Evolutionary conservation across 2,329 filamentous ascomycete species (phyloP).

Genomic region (Calonectria pteridis): DNA sequence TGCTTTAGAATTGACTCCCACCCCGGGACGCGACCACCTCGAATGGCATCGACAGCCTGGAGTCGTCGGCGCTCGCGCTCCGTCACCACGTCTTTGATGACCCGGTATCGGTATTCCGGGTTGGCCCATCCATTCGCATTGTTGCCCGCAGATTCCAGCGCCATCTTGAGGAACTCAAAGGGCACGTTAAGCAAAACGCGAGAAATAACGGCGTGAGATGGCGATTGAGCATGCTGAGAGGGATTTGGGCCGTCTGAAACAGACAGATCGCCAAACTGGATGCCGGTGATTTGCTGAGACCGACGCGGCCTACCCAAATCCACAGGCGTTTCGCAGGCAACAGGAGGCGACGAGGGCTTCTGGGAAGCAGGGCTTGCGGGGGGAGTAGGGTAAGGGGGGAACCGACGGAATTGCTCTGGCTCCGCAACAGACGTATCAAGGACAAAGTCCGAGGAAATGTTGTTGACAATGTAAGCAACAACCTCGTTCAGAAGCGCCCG

Average conservation of each 20-base stretch:
- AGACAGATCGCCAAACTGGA: constrained; percentile 79
- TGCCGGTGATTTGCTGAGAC: constrained; percentile 68
- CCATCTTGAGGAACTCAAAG: constrained; percentile 72
- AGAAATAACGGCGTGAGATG: constrained; percentile 67
- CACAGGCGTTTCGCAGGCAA: constrained; percentile 54
- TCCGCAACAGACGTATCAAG: constrained; percentile 62
- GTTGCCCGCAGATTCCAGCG: constrained; percentile 73
- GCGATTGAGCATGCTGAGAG: constrained; percentile 43
- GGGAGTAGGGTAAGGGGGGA: constrained; percentile 44
- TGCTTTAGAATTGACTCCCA: constrained; percentile 51
- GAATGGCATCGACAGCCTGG: constrained; percentile 59
- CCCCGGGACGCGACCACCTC: constrained; percentile 50
- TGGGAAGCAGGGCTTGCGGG: constrained; percentile 24
- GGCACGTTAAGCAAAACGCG: constrained; percentile 78
- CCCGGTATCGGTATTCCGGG: constrained; percentile 59
- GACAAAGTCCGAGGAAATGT: constrained; percentile 71
- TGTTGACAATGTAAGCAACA: constrained; percentile 70
- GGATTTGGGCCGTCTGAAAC: constrained; percentile 49
- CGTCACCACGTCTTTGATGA: constrained; percentile 63
- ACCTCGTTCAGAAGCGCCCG: constrained; percentile 66
- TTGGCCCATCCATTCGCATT: constrained; percentile 64
- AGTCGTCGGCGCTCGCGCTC: constrained; percentile 70
- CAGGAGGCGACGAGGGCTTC: constrained; percentile 38
- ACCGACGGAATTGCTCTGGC: constrained; percentile 54
- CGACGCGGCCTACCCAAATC: constrained; percentile 55